phyloP scores from a whole-genome alignment of 768 basidiomycete genomes.

The Atractiella rhizophila region DNA sequence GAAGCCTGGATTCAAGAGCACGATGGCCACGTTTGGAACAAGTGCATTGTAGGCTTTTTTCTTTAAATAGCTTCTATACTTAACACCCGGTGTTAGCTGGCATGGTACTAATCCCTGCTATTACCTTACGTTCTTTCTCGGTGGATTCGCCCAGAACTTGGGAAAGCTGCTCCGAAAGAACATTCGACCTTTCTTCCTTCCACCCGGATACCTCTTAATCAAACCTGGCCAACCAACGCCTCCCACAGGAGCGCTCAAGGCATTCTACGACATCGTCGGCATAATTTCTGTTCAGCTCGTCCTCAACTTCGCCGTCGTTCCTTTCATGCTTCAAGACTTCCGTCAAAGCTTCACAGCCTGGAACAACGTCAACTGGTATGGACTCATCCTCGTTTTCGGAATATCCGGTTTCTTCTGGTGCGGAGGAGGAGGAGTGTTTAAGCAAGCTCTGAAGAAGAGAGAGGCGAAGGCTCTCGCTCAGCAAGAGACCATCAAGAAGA shows the following conservation, averaged over 20 bases:
- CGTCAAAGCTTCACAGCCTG: constrained; percentile 40
- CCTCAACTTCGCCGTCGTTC: constrained; percentile 54
- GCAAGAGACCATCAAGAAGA: no score
- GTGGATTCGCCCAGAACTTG: constrained; percentile 56
- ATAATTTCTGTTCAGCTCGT: constrained; percentile 36
- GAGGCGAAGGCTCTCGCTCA: no score
- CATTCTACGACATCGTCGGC: constrained; percentile 47
- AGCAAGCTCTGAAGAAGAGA: neutral
- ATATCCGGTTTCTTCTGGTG: constrained; percentile 3
- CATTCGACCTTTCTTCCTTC: constrained; percentile 60
- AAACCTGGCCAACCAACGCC: neutral
- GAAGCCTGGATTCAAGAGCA: constrained; percentile 62
- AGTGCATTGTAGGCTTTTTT: constrained; percentile 78
- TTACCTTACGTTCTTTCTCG: constrained; percentile 72
- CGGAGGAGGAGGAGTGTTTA: neutral
- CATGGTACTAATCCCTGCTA: constrained; percentile 79
- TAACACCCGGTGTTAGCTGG: constrained; percentile 24
- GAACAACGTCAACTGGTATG: constrained; percentile 52
- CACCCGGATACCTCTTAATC: constrained; percentile 15
- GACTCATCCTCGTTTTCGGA: constrained; percentile 39
- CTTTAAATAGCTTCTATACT: neutral
- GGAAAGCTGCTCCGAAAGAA: constrained; percentile 49
- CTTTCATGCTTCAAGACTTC: constrained; percentile 59
- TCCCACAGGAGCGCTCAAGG: constrained; percentile 26
- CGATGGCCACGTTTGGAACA: constrained; percentile 71